Evolutionary conservation across 768 basidiomycete species (phyloP).

Genomic region (Dacryopinax primogenitus): DNA sequence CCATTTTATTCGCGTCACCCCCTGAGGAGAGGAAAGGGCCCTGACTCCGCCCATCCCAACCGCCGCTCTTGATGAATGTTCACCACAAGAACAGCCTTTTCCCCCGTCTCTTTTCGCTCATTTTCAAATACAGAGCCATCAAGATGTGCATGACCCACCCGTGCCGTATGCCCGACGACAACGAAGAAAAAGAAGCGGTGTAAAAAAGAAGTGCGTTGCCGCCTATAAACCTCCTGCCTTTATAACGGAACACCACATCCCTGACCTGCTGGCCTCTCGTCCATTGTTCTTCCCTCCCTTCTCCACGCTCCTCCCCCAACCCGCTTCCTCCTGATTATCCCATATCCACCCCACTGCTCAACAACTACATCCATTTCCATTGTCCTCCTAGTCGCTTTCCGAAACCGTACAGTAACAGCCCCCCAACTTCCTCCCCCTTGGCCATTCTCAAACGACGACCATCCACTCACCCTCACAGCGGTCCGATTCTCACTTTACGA

Average conservation of each 20-base stretch:
- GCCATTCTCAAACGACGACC: not conserved
- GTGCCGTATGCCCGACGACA: not conserved
- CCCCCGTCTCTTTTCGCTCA: too few relatives aligned
- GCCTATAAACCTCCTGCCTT: too few relatives aligned
- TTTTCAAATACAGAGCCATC: not conserved
- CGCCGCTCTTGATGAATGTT: not conserved
- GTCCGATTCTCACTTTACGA: not conserved
- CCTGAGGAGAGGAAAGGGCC: not conserved
- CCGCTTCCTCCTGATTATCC: not conserved
- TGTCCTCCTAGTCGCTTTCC: not conserved
- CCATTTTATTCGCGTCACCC: conserved; percentile 8
- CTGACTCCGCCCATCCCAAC: conserved; percentile 1
- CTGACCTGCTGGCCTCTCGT: not conserved
- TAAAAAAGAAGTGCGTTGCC: too few relatives aligned
- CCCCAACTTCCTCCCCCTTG: not conserved
- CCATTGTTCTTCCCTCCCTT: not conserved
- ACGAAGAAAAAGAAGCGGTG: not conserved
- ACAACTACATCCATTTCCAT: not conserved
- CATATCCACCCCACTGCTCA: not conserved
- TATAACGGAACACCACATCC: conserved; percentile 6
- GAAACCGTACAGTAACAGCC: not conserved
- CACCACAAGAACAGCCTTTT: not conserved
- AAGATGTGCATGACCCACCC: not conserved
- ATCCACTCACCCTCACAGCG: not conserved
- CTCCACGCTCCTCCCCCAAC: not conserved